Conservation (phyloP, 2,329 filamentous ascomycete genomes). For the Ophiostoma sp. region DNA sequence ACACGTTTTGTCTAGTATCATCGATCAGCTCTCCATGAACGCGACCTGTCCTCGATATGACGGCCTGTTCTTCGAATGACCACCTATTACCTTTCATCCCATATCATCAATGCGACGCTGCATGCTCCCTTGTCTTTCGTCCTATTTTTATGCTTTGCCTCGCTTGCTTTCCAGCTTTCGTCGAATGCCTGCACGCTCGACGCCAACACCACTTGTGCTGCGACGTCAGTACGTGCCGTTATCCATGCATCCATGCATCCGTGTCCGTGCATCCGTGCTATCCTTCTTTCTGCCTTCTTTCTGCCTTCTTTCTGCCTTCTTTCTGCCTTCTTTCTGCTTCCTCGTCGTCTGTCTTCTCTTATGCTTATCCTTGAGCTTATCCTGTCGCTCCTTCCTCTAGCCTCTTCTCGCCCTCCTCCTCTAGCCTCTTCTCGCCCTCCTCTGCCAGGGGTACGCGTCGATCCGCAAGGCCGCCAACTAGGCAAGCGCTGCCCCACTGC, state of each 20-base stretch:
- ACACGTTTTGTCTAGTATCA: too few relatives aligned
- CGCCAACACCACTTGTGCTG: neutral
- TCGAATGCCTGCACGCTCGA: too few relatives aligned
- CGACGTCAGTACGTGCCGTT: neutral
- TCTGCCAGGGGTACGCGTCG: slow-evolving; percentile 5
- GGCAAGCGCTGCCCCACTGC: neutral
- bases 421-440: neutral
- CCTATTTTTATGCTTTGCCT: neutral
- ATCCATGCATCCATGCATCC: neutral
- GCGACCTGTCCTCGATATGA: too few relatives aligned
- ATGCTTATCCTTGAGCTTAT: too few relatives aligned
- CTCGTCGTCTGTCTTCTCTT: too few relatives aligned
- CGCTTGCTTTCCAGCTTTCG: neutral
- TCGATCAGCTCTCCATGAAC: too few relatives aligned
- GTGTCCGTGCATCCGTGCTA: too few relatives aligned
- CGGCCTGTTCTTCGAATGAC: too few relatives aligned
- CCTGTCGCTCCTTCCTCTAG: neutral
- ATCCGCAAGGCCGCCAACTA: slow-evolving; percentile 3
- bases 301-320: neutral
- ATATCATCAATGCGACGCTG: neutral
- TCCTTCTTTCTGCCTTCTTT: neutral
- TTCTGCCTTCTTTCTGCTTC: neutral
- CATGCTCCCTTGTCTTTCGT: neutral
- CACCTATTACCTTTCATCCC: neutral
- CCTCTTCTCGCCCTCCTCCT: neutral